Evolutionary conservation across 2,329 filamentous ascomycete species (phyloP), one percentile per base, ranked within the genome.

Genomic region (Aspergillus aculeatinus): DNA sequence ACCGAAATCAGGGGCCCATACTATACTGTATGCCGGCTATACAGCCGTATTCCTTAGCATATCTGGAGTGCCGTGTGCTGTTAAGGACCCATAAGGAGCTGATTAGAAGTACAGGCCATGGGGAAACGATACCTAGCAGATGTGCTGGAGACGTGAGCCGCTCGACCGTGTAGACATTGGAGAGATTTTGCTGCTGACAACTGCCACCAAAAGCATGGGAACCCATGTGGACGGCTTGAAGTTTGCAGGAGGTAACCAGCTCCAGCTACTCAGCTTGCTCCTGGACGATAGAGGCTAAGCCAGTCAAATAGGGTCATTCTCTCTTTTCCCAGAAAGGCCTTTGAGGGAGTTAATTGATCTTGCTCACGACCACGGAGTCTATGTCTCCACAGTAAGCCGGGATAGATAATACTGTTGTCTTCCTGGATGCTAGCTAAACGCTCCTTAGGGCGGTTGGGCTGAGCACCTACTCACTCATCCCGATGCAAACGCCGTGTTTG

Each of bases 1-100:
- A 85, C 83, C 0, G 83, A 85, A 68, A 85, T 85, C 58, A 75
- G 82, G 33, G 82, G 83, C 0, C 82, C 82, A 6, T 85, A 84
- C 67, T 85, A 85, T 67, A 80, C 81, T 0, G 81, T 75, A 72
- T 54, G 70, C 53, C 33, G 53, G 48, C 11, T 60, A 16, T 12
- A 19, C 10, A 27, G 48, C 16, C 39, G 6, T 16, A 52, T 11
- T 52, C 42, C 25, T 49, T 1, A 11, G 2, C 16, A 47, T 7
- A 59, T 5, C 3, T 33, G 25, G 19, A 16, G 19, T 47, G 2
- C 4, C 14, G 16, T n/a, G 21, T 29, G 42, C 53, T 19, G 2
- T 10, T 7, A 19, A 16, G 33, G 10, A 29, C 48, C 14, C 25
- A 39, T 12, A 16, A 29, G 5, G 19, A 19, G 29, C 54, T 60